A percentile compares a stretch with the other conserved stretches of the same genome.
Conservation (phyloP, 2,329 filamentous ascomycete genomes). For the Blumeria hordei region DNA sequence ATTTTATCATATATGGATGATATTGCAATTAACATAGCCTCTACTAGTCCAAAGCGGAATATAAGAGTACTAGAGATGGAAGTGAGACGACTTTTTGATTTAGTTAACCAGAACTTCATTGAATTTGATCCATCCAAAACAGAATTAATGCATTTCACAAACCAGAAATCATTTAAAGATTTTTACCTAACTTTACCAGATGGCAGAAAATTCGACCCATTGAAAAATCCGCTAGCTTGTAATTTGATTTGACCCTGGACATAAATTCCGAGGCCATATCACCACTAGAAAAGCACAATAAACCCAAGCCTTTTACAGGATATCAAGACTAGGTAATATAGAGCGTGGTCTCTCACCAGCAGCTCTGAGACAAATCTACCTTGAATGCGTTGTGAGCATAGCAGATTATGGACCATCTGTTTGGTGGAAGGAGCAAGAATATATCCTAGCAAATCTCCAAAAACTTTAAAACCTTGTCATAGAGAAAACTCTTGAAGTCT, state of each 20-base stretch:
- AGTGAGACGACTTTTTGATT: neutral
- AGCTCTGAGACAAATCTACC: neutral
- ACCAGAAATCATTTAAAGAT: neutral
- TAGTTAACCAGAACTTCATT: neutral
- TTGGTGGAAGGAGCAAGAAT: neutral
- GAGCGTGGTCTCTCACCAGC: neutral
- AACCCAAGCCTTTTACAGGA: neutral
- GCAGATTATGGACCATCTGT: neutral
- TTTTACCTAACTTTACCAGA: too few species aligned
- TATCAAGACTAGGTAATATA: neutral
- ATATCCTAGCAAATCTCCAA: neutral
- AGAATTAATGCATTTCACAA: neutral
- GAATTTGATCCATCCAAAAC: neutral
- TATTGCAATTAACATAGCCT: neutral
- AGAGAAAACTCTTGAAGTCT: neutral
- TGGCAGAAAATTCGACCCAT: too few species aligned
- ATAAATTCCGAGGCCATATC: neutral
- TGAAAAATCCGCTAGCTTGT: too few species aligned
- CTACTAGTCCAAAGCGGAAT: neutral
- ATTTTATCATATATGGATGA: neutral
- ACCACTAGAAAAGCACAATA: neutral
- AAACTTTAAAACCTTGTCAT: neutral
- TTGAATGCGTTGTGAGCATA: neutral
- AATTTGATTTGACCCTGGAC: neutral
- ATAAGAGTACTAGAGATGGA: neutral